Conservation (phyloP, 176 grass and related monocot genomes). For the Phragmites australis region DNA sequence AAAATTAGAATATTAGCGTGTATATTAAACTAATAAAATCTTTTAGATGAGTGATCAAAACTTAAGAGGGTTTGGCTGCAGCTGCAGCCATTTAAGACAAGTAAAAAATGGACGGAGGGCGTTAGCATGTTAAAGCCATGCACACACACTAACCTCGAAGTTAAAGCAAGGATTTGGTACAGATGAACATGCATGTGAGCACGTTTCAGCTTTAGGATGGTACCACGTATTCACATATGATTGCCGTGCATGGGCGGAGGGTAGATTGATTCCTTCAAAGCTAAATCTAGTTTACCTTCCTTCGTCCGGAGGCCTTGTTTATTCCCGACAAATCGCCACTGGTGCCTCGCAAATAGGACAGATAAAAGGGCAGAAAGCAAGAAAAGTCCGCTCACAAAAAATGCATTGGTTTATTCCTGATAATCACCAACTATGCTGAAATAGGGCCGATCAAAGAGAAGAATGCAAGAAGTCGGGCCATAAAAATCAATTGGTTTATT, state of each 20-base stretch:
- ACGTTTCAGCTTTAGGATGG: conserved; percentile 29
- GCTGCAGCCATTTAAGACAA: neutral
- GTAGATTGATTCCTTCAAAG: conserved; percentile 28
- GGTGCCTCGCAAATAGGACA: neutral
- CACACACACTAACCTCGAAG: conserved; percentile 8
- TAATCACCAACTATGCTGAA: too few relatives aligned
- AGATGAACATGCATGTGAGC: conserved; percentile 32
- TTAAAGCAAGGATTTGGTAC: conserved; percentile 26
- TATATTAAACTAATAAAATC: too few relatives aligned
- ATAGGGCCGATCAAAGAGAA: too few relatives aligned
- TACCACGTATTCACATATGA: conserved; percentile 41
- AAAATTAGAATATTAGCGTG: too few relatives aligned
- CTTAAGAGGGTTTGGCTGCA: too few relatives aligned
- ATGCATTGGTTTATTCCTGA: too few relatives aligned
- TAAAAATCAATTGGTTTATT: too few relatives aligned
- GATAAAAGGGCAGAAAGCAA: too few relatives aligned
- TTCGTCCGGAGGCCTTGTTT: neutral
- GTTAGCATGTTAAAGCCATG: neutral
- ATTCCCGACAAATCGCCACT: neutral
- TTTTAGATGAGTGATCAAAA: too few relatives aligned
- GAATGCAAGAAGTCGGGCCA: too few relatives aligned
- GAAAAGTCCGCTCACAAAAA: too few relatives aligned
- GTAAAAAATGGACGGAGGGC: neutral
- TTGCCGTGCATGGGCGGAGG: conserved; percentile 31
- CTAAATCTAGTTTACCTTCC: conserved; percentile 21